Conservation (phyloP, 768 basidiomycete species). For the Boletus reticulatus region DNA sequence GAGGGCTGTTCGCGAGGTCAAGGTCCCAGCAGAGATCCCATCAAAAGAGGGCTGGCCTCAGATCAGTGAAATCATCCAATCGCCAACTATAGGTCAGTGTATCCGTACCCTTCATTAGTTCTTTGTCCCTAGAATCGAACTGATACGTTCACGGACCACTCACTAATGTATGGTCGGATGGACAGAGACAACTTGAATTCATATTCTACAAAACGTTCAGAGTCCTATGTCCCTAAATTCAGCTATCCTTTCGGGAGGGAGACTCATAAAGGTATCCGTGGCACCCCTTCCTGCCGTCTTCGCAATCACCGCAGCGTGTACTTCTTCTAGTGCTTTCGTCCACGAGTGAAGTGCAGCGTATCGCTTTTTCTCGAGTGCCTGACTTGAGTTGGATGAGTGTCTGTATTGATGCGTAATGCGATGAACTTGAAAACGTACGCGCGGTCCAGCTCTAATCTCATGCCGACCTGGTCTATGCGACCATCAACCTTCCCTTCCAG, state of each 20-base stretch:
- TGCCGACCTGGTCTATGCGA: conserved; percentile 93
- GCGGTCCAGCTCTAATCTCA: conserved; percentile 86
- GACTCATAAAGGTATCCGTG: conserved; percentile 33
- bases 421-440: conserved; percentile 46
- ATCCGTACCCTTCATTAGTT: too few species aligned
- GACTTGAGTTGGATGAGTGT: conserved; percentile 43
- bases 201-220: conserved; percentile 12
- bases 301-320: conserved; percentile 72
- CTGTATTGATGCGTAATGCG: not conserved
- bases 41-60: conserved; percentile 34
- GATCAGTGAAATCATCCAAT: too few species aligned
- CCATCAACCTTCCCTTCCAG: conserved; percentile 97
- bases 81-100: too few species aligned
- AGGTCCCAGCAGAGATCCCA: conserved; percentile 73
- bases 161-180: conserved; percentile 1
- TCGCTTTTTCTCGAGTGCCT: conserved; percentile 84
- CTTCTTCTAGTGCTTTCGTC: conserved; percentile 75
- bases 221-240: conserved; percentile 31
- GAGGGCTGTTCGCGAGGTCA: conserved; percentile 73
- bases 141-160: not conserved
- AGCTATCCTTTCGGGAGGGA: conserved; percentile 31
- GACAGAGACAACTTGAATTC: not conserved
- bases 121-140: too few species aligned
- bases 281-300: conserved; percentile 54
- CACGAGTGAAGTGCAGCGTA: conserved; percentile 80